These are phyloP conservation scores for Salvia splendens DNA, from an alignment of 257 asterid species.

Conservation along the genomic window DNA sequence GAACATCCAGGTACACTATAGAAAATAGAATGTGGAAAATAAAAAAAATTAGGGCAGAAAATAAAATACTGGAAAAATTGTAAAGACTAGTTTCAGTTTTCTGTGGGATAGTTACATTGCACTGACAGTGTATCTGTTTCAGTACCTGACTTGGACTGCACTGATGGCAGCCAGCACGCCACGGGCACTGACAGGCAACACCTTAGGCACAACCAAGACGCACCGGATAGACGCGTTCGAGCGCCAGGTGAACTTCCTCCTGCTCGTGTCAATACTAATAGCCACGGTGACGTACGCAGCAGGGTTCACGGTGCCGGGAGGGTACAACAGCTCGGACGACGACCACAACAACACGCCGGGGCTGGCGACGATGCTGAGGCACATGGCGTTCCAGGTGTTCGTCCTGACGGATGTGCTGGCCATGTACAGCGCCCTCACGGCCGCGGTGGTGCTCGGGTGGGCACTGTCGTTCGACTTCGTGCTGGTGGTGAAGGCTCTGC, in stretches of 20 bases:
- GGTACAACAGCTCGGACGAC: conserved; percentile 33
- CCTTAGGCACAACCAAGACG: neutral
- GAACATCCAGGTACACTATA: conserved; percentile 21
- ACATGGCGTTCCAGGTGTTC: conserved; percentile 35
- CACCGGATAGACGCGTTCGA: conserved; percentile 25
- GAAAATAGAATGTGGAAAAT: too few species aligned
- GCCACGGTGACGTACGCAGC: conserved; percentile 41
- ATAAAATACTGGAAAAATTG: too few species aligned
- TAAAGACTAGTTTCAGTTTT: too few species aligned
- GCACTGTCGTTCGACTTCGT: conserved; percentile 39
- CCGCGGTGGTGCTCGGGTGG: conserved; percentile 39
- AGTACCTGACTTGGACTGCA: conserved; percentile 39
- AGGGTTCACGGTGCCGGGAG: conserved; percentile 47
- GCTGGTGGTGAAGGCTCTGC: conserved; percentile 28
- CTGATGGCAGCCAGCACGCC: conserved; percentile 32
- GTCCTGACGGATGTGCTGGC: conserved; percentile 41
- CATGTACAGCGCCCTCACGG: conserved; percentile 40
- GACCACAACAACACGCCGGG: conserved; percentile 26
- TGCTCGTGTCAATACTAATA: conserved; percentile 40
- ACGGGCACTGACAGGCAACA: neutral
- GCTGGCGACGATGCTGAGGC: conserved; percentile 39
- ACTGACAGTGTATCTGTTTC: neutral
- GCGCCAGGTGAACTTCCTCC: conserved; percentile 39
- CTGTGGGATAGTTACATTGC: too few species aligned
- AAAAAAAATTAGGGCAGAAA: too few species aligned